Percentiles rank a stretch among this genome's conserved stretches.
These are phyloP conservation scores for Metarhizium brunneum DNA, from an alignment of 2,329 filamentous ascomycete genomes.

Conservation along the genomic window DNA sequence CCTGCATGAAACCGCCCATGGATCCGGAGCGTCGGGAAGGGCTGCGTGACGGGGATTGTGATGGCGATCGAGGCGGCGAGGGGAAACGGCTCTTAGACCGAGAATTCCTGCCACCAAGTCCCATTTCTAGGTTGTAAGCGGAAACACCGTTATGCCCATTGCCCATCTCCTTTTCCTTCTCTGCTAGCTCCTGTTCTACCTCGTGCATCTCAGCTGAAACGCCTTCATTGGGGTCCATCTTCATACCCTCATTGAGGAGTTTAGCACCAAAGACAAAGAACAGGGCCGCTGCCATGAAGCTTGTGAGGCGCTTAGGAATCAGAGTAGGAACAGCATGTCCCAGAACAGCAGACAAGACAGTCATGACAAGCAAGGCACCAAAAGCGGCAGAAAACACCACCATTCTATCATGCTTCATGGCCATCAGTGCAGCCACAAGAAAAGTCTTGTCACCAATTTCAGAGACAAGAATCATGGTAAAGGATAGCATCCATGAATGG, in stretches of 20 bases:
- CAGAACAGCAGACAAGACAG: conserved; percentile 81
- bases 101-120: conserved; percentile 59
- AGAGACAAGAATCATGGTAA: conserved; percentile 96
- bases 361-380: conserved; percentile 86
- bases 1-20: conserved; percentile 38
- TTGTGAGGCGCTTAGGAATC: conserved; percentile 84
- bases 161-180: conserved; percentile 75
- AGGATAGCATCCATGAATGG: conserved; percentile 84
- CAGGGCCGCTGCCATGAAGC: conserved; percentile 71
- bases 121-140: conserved; percentile 72
- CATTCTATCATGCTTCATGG: conserved; percentile 92
- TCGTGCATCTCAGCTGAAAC: conserved; percentile 97
- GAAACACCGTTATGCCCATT: conserved; percentile 45
- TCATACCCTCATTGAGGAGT: conserved; percentile 75
- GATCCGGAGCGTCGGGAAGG: conserved; percentile 36
- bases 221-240: conserved; percentile 82
- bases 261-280: conserved; percentile 87
- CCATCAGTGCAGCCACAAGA: conserved; percentile 93
- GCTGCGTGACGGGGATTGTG: conserved; percentile 60
- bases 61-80: conserved; percentile 72
- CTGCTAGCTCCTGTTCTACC: conserved; percentile 85
- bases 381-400: conserved; percentile 96
- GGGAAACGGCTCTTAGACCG: conserved; percentile 67
- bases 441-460: conserved; percentile 99
- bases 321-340: conserved; percentile 87